phyloP scores from a whole-genome alignment of 495 filamentous ascomycete species.

The Penicillium samsonianum region DNA sequence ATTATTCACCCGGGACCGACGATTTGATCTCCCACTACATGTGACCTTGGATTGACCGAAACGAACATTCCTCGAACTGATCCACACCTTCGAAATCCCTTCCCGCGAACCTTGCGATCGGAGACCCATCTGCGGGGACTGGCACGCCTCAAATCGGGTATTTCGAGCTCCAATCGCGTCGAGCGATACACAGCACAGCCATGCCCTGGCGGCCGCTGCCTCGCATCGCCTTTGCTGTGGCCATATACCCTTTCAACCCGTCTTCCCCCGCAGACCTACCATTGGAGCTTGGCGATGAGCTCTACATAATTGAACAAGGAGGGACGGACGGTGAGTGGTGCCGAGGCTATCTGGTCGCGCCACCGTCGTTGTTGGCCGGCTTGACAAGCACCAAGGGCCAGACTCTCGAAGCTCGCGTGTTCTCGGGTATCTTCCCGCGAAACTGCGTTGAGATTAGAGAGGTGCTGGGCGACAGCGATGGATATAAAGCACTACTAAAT shows the following conservation, averaged over 20 bases:
- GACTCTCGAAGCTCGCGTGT: conserved; percentile 91
- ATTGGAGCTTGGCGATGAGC: conserved; percentile 93
- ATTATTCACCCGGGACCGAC: conserved; percentile 11
- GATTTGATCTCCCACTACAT: conserved; percentile 28
- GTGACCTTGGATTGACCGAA: conserved; percentile 32
- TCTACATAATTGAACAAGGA: conserved; percentile 98
- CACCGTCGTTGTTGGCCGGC: conserved; percentile 88
- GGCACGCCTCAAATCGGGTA: conserved; percentile 8
- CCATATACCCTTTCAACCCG: conserved; percentile 87
- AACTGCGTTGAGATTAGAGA: conserved; percentile 88
- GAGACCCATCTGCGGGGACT: conserved; percentile 21
- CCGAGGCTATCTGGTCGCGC: conserved; percentile 91
- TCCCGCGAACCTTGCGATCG: conserved; percentile 19
- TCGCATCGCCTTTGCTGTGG: conserved; percentile 96
- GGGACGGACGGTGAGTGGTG: conserved; percentile 85
- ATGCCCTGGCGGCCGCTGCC: conserved; percentile 98
- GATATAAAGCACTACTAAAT: conserved; percentile 37
- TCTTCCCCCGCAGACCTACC: conserved; percentile 89
- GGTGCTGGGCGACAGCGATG: conserved; percentile 62
- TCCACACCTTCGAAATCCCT: not conserved
- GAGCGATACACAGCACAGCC: conserved; percentile 25
- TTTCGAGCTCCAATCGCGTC: conserved; percentile 16
- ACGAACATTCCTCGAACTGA: conserved; percentile 28
- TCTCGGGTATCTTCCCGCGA: conserved; percentile 93
- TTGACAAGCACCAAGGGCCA: conserved; percentile 90